A percentile compares a stretch with the other conserved stretches of the same genome.
These are phyloP conservation scores for Solanum paucissectum DNA, from an alignment of 257 asterid species.

Conservation along the genomic window DNA sequence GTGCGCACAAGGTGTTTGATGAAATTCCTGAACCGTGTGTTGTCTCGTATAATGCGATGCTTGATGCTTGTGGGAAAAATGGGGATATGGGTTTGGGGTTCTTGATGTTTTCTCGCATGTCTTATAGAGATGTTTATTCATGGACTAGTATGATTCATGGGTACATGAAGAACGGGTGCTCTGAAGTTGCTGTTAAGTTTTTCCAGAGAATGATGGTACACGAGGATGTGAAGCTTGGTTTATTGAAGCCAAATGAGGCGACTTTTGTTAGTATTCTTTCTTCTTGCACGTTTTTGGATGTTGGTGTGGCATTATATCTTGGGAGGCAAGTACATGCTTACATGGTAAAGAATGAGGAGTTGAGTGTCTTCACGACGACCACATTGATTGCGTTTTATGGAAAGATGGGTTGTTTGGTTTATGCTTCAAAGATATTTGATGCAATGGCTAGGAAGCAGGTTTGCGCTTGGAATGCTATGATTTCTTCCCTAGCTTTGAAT, in stretches of 20 bases:
- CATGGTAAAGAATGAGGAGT: slow-evolving; percentile 35
- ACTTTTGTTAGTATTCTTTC: slow-evolving; percentile 68
- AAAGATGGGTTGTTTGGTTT: slow-evolving; percentile 6
- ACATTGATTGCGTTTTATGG: slow-evolving; percentile 69
- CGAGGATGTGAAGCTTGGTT: slow-evolving; percentile 28
- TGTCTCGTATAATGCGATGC: slow-evolving; percentile 63
- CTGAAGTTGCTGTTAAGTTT: slow-evolving; percentile 38
- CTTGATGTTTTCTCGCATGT: slow-evolving; percentile 41
- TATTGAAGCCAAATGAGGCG: slow-evolving; percentile 67
- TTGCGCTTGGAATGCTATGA: slow-evolving; percentile 89
- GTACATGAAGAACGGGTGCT: slow-evolving; percentile 31
- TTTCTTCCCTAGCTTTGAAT: slow-evolving; percentile 59
- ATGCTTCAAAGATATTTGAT: slow-evolving; percentile 24
- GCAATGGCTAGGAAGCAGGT: slow-evolving; percentile 39
- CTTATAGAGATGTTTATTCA: slow-evolving; percentile 50
- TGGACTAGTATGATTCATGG: slow-evolving; percentile 86
- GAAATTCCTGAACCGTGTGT: slow-evolving; percentile 62
- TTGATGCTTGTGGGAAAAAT: slow-evolving; percentile 56
- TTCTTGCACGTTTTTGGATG: slow-evolving; percentile 47
- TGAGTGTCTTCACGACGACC: slow-evolving; percentile 55
- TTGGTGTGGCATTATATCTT: slow-evolving; percentile 25
- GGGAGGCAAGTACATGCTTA: slow-evolving; percentile 84
- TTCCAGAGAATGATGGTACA: slow-evolving; percentile 54
- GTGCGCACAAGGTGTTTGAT: slow-evolving; percentile 52
- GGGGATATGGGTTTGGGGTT: slow-evolving; percentile 50